Conservation (phyloP, 164 flowering plant species). For the Saururus chinensis region DNA sequence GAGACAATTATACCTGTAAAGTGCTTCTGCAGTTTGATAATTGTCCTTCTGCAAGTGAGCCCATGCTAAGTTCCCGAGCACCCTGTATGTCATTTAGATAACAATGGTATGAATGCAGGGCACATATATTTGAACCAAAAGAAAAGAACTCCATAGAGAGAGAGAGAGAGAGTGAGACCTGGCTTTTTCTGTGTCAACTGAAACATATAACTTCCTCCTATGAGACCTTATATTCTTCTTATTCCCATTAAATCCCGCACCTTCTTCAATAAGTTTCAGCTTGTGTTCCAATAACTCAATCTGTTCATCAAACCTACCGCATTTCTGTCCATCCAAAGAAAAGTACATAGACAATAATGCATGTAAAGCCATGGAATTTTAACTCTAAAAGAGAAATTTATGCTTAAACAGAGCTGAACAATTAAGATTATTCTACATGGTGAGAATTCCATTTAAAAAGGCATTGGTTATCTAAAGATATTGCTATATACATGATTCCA, state of each 20-base stretch:
- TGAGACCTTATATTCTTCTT: constrained; percentile 57
- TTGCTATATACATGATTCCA: neutral
- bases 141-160: neutral
- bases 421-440: too few relatives aligned
- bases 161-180: constrained; percentile 27
- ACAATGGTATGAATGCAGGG: neutral
- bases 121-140: neutral
- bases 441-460: neutral
- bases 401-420: neutral
- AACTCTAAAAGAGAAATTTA: neutral
- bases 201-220: constrained; percentile 59
- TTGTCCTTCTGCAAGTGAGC: constrained; percentile 62
- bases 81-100: constrained; percentile 21
- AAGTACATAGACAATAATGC: neutral
- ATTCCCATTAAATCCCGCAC: constrained; percentile 44
- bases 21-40: constrained; percentile 44
- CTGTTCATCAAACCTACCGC: constrained; percentile 66
- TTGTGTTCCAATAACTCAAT: constrained; percentile 55
- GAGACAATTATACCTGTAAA: constrained; percentile 37
- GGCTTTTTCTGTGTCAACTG: constrained; percentile 61
- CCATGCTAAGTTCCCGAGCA: constrained; percentile 90
- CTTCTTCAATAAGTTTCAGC: constrained; percentile 58
- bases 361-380: neutral
- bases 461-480: neutral
- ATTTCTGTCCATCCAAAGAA: constrained; percentile 30